A percentile compares a stretch with the other conserved stretches of the same genome.
These are phyloP conservation scores for Lentinula detonsa DNA, from an alignment of 768 basidiomycete species.

Conservation along the genomic window DNA sequence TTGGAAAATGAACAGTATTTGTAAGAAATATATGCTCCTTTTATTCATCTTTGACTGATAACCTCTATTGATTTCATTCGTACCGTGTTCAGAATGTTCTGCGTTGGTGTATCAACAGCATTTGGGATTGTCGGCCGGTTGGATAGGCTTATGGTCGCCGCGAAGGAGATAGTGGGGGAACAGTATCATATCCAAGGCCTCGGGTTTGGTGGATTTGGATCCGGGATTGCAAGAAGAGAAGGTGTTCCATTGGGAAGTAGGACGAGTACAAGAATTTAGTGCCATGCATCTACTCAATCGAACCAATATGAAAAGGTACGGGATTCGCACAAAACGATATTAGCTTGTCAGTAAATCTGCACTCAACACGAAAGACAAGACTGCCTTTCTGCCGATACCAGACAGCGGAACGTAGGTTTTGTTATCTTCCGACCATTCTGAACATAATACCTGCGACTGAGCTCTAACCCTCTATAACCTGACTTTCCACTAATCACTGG, in stretches of 20 bases:
- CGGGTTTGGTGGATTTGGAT: slow-evolving; percentile 20
- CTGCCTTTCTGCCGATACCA: too few relatives aligned
- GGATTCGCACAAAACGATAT: too few relatives aligned
- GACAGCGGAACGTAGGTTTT: too few relatives aligned
- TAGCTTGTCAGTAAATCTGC: too few relatives aligned
- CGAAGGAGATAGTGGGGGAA: slow-evolving; percentile 84
- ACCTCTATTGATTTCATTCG: neutral
- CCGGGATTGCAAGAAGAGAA: slow-evolving; percentile 13
- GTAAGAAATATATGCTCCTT: slow-evolving; percentile 32
- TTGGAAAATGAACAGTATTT: slow-evolving; percentile 75
- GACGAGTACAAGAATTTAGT: slow-evolving; percentile 14
- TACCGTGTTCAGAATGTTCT: slow-evolving; percentile 44
- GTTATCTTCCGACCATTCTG: too few relatives aligned
- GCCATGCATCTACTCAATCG: neutral
- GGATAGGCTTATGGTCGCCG: slow-evolving; percentile 73
- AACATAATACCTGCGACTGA: too few relatives aligned
- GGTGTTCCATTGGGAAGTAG: slow-evolving; percentile 26
- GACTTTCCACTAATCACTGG: too few relatives aligned
- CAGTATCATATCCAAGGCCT: slow-evolving; percentile 80
- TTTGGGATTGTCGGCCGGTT: slow-evolving; percentile 66
- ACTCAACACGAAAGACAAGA: too few relatives aligned
- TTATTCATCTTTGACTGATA: neutral
- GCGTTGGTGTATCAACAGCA: slow-evolving; percentile 66
- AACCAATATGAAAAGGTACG: too few relatives aligned
- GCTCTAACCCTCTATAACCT: too few relatives aligned